Evolutionary conservation across 2,329 filamentous ascomycete genomes (phyloP), one percentile per base, ranked within the genome.

Genomic region (Sporothrix schenckii): DNA sequence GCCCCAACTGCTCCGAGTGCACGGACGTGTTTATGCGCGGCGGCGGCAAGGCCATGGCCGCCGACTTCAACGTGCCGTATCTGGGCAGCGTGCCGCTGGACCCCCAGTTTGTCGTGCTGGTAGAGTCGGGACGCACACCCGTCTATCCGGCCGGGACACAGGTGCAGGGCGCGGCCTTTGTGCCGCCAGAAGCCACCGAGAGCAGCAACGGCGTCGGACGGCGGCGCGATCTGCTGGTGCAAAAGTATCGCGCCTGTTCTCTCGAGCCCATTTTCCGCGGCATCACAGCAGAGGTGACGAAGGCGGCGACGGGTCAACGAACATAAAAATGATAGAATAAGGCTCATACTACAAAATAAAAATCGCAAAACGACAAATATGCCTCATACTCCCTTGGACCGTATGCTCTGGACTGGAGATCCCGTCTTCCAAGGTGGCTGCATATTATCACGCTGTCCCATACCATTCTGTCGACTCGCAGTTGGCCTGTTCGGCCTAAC

Each of bases 11-110:
- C 79, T 87, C 87, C 66, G 93, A 97, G 79, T 96, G 94, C 80
- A 97, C 92, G 68, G 92, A 98, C 80, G 87, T 98, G 67, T 99
- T 99, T 79, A 93, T 91, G 67, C 94, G 92, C 69, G 95, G 95
- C 4, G 95, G 95, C 3, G 95, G 95, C 9, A 84, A 92, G 79
- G 86, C 91, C 30, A 97, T 99, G 93, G 93, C 94, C 7, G 82
- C 87, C 63, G 93, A 98, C 75, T 95, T 97, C 78, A 84, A 83
- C 0, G 92, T 98, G 49, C 88, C 87, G 19, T 98, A 97, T 76
- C 80, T 98, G 68, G 95, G 94, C 2, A 89, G 88, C 39, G 89
- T 98, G 50, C 95, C 95, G 1, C 93, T 99, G 77, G 95, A 99
- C 81, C 92, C 93, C 24, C 92, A 94, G 76, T 97, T 98, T 78